A percentile compares a stretch with the other conserved stretches of the same genome.
Evolutionary conservation across 805 yeast species (phyloP).

Genomic region (Candida bentonensis): DNA sequence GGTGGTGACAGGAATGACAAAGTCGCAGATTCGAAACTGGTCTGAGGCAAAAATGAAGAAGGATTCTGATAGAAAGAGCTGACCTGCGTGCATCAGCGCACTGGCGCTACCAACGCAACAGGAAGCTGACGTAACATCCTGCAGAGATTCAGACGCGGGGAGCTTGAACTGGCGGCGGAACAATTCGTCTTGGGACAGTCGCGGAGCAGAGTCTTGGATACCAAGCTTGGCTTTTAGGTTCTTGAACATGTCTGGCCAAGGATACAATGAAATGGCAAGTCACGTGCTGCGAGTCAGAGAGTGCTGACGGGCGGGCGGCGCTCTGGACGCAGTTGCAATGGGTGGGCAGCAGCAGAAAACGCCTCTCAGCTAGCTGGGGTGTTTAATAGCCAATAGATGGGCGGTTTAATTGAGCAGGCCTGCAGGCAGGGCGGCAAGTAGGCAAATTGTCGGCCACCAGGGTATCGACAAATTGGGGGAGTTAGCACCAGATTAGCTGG

Average conservation of each 20-base stretch:
- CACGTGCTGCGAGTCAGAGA: no score
- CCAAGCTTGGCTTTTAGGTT: background rate
- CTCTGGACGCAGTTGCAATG: no score
- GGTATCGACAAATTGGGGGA: no score
- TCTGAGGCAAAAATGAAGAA: slow-evolving; percentile 63
- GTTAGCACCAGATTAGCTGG: no score
- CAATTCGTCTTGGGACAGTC: slow-evolving; percentile 52
- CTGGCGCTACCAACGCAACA: background rate
- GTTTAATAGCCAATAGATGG: no score
- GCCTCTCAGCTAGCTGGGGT: no score
- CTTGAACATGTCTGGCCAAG: background rate
- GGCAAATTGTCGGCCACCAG: no score
- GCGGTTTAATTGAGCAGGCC: no score
- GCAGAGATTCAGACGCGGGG: slow-evolving; percentile 54
- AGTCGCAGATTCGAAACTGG: slow-evolving; percentile 53
- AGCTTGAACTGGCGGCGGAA: slow-evolving; percentile 54
- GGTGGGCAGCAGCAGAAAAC: no score
- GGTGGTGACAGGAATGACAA: slow-evolving; percentile 62
- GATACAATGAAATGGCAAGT: no score
- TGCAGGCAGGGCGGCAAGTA: no score
- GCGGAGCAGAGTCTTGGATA: background rate
- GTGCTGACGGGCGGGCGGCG: no score
- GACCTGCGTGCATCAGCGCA: slow-evolving; percentile 37
- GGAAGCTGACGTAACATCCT: slow-evolving; percentile 24
- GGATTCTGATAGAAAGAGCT: slow-evolving; percentile 57